Evolutionary conservation across 2,329 filamentous ascomycete species (phyloP), one percentile per base, ranked within the genome.

Genomic region (Microcyclosporella mali): DNA sequence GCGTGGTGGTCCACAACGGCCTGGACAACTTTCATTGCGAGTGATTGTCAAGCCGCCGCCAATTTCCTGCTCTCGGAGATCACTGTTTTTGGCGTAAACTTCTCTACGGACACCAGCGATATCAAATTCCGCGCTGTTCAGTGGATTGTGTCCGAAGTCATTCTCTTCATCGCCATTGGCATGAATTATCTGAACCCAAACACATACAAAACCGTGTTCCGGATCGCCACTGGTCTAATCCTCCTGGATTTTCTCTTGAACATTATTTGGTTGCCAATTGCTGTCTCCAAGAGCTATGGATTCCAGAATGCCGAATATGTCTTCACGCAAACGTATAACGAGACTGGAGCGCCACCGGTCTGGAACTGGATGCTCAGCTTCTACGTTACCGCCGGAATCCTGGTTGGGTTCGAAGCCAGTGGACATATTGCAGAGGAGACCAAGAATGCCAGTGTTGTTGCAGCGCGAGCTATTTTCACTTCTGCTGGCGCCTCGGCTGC

Each of bases 291-390:
- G 42, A 77, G 73, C 0, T 73, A 71, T 55, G 77, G 77, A 2
- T 80, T 81, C 59, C 72, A 77, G n/a, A 68, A 73, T 1, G 67
- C 77, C 0, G 66, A 77, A 28, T 76, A 78, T 46, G 77, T 77
- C 7, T 80, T 81, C 56, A 74, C 78, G 64, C 70, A 74, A 10
- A 79, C 76, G 0, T 78, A 78, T 55, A 81, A 81, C 43, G 60
- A 64, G 35, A 67, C 64, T 33, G 64, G 64, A 18, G 64, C 64
- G 1, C 74, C 77, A 0, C 65, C 70, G 1, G 76, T 70, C 2
- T 80, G 77, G 77, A 80, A 81, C 55, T 80, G 77, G 77, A 79
- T 77, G 61, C 67, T 81, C 3, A 78, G 74, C 3, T 81, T 77
- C 57, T 70, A 78, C 18, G 76, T 77, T 1, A 80, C 77, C 1